A percentile compares a stretch with the other conserved stretches of the same genome.
These are phyloP conservation scores for Xylaria telfairii DNA, from an alignment of 495 filamentous ascomycete genomes.

Conservation along the genomic window DNA sequence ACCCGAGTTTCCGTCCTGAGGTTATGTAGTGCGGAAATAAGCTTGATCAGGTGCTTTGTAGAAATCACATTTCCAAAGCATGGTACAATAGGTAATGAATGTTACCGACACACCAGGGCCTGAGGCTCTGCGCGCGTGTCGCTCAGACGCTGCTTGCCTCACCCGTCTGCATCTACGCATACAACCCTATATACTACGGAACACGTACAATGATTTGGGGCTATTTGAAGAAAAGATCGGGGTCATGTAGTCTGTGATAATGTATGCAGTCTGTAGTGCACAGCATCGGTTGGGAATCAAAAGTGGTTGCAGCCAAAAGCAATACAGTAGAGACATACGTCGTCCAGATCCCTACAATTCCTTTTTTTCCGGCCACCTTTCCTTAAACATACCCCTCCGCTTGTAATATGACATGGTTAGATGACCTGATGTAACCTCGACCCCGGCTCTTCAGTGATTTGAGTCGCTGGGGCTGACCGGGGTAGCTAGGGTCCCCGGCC, in stretches of 20 bases:
- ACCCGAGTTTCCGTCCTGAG: not conserved
- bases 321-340: not conserved
- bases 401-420: conserved; percentile 15
- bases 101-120: not conserved
- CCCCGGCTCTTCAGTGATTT: conserved; percentile 22
- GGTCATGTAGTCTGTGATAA: not conserved
- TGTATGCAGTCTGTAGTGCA: not conserved
- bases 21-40: not conserved
- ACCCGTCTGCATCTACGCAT: not conserved
- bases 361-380: conserved; percentile 13
- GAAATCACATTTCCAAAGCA: not conserved
- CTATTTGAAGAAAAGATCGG: not conserved
- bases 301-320: not conserved
- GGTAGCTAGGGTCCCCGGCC: conserved; percentile 17
- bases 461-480: conserved; percentile 25
- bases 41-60: not conserved
- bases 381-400: conserved; percentile 8
- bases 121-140: conserved; percentile 20
- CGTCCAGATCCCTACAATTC: not conserved
- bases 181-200: not conserved
- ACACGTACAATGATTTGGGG: not conserved
- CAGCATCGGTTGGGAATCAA: not conserved
- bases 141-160: not conserved
- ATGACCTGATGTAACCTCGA: conserved; percentile 26
- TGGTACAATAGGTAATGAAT: not conserved